Base-by-base conservation (phyloP, 805 yeast genomes). In the Candida hispaniensis region DNA sequence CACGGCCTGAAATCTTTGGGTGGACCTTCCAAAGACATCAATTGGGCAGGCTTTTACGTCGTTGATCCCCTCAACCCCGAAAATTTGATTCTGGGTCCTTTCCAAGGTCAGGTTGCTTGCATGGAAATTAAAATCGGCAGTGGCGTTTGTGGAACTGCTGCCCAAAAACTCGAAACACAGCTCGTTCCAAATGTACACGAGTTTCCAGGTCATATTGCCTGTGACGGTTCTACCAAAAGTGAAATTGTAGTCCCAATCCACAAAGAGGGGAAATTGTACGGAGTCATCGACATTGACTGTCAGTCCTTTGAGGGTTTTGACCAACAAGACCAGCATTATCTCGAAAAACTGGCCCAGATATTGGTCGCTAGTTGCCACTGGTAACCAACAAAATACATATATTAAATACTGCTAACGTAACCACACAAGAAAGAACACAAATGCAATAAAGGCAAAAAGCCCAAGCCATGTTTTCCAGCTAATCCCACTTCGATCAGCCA, bases 71-170 rank as follows among this genome's bases (percentile, higher is more conserved):
- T 52, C 8, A 53, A 49, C 15, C 30, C 46, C 1, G 29, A 52
- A 1, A 73, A 67, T 48, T 61, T 91, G 34, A 65, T 81, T 14
- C 61, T 88, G 22, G 98, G 93, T 0, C 98, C 98, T 9, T 88
- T 88, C 56, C 93, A 82, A 56, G 98, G 98, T 4, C 83, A 83
- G 55, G 96, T 88, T 3, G 97, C 97, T 0, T 88, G 98, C 49
- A 97, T 91, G 56, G 59, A 60, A 16, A 91, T 88, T 40, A 50
- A 60, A 39, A 60, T 78, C 34, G 95, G 94, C 4, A 66, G 60
- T 40, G 98, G 98, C 9, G 97, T 88, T 1, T 91, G 97, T 59
- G 97, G 98, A 4, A 60, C 71, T 1, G 93, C 94, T 2, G 94
- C 93, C 0, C 42, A 50, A 0, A 44, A 61, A 1, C 55, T 56